phyloP scores from a whole-genome alignment of 176 grass and related monocot species.

The Carex cristatella region DNA sequence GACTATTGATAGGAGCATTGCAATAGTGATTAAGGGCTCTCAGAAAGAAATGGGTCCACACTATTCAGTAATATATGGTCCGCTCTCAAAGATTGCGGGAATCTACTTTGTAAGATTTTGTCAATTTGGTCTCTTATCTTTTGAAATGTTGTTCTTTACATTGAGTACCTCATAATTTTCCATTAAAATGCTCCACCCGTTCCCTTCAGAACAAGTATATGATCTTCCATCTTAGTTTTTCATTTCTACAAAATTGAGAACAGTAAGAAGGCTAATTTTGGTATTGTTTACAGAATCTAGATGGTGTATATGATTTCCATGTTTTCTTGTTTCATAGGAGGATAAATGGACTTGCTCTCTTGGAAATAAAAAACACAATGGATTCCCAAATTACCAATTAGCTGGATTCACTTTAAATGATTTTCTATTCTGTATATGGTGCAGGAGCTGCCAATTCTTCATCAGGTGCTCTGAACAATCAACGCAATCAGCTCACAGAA shows the following conservation, averaged over 20 bases:
- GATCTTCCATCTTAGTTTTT: neutral
- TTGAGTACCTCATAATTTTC: neutral
- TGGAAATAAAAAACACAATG: neutral
- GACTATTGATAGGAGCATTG: neutral
- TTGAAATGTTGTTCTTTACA: neutral
- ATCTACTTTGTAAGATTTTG: neutral
- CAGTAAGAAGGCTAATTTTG: neutral
- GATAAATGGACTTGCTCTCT: neutral
- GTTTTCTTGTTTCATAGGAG: neutral
- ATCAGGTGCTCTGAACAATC: constrained; percentile 40
- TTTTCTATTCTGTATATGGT: constrained; percentile 23
- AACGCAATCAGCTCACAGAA: constrained; percentile 40
- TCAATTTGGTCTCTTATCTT: neutral
- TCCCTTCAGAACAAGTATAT: neutral
- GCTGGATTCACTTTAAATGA: constrained; percentile 14
- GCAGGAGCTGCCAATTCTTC: constrained; percentile 35
- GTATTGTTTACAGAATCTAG: neutral
- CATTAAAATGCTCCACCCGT: neutral
- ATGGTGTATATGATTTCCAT: neutral
- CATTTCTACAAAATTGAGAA: neutral
- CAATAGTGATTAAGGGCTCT: neutral
- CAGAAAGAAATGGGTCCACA: neutral
- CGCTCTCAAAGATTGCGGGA: neutral
- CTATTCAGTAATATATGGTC: neutral
- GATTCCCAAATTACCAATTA: neutral